These are phyloP conservation scores for Acanthamoeba royreba DNA, from an alignment of 208 protist genomes.

Conservation along the genomic window DNA sequence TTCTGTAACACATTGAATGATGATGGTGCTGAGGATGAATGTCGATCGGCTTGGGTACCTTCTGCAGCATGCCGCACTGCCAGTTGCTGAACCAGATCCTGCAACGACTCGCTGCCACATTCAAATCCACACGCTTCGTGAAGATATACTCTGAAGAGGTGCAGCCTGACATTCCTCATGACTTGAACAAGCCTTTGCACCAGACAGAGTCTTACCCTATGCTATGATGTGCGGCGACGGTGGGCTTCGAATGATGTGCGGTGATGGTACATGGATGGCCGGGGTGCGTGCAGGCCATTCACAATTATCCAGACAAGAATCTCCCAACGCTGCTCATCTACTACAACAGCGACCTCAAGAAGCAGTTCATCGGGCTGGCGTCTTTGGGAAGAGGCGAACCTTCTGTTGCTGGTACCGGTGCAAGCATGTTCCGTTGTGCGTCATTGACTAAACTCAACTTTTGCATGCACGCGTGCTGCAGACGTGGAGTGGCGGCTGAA, in stretches of 20 bases:
- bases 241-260: no score
- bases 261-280: no score
- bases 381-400: not conserved
- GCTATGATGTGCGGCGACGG: no score
- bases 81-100: not conserved
- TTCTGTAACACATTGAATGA: no score
- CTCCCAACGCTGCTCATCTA: conserved; percentile 34
- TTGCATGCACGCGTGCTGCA: not conserved
- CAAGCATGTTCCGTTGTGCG: not conserved
- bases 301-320: conserved; percentile 16
- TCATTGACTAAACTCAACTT: not conserved
- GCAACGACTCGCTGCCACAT: not conserved
- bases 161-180: not conserved
- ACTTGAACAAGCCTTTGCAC: not conserved
- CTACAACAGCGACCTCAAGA: conserved; percentile 2
- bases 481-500: conserved; percentile 4
- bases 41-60: not conserved
- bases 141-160: not conserved
- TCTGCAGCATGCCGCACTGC: not conserved
- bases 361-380: not conserved
- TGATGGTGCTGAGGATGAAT: not conserved
- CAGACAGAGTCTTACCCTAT: not conserved
- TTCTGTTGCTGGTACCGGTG: not conserved
- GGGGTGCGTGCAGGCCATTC: not conserved
- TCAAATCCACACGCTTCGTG: not conserved